Conservation (phyloP, 2,329 filamentous ascomycete genomes). For the Fusarium haematococcum region DNA sequence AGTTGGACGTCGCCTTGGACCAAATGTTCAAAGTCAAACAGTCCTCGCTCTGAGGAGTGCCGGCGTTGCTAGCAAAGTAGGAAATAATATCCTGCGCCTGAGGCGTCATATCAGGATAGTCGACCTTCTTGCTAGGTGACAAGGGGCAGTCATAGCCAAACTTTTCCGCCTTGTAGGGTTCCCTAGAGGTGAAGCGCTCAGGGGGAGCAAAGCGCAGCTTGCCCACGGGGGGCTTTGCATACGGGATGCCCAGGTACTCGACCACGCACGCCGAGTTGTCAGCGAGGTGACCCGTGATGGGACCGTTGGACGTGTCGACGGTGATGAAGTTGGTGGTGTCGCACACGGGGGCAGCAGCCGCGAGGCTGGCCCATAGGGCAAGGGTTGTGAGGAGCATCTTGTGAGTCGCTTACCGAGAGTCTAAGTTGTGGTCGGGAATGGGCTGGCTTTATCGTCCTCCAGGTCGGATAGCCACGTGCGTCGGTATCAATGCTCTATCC, state of each 20-base stretch:
- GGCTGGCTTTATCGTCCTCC: not conserved
- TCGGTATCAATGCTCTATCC: conserved; percentile 2
- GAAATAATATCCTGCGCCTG: conserved; percentile 36
- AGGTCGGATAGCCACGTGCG: not conserved
- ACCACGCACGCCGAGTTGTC: conserved; percentile 46
- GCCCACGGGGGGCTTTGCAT: conserved; percentile 52
- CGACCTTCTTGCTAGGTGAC: conserved; percentile 25
- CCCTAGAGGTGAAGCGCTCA: conserved; percentile 34
- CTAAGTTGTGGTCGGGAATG: not conserved
- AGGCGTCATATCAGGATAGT: conserved; percentile 34
- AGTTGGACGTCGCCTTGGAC: conserved; percentile 34
- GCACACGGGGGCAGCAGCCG: conserved; percentile 24
- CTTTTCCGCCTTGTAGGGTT: conserved; percentile 13
- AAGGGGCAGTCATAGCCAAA: conserved; percentile 39
- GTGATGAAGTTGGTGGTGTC: conserved; percentile 32
- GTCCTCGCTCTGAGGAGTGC: conserved; percentile 35
- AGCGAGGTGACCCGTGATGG: conserved; percentile 49
- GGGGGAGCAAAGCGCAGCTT: conserved; percentile 53
- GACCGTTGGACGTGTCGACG: conserved; percentile 49
- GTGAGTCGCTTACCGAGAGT: not conserved
- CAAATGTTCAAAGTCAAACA: conserved; percentile 40
- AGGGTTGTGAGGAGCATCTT: conserved; percentile 17
- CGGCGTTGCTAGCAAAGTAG: conserved; percentile 35
- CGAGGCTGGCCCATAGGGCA: conserved; percentile 22
- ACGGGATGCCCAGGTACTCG: conserved; percentile 56